Evolutionary conservation across 2,329 filamentous ascomycete genomes (phyloP), one percentile per base, ranked within the genome.

Genomic region (Hymenoscyphus fraxineus): DNA sequence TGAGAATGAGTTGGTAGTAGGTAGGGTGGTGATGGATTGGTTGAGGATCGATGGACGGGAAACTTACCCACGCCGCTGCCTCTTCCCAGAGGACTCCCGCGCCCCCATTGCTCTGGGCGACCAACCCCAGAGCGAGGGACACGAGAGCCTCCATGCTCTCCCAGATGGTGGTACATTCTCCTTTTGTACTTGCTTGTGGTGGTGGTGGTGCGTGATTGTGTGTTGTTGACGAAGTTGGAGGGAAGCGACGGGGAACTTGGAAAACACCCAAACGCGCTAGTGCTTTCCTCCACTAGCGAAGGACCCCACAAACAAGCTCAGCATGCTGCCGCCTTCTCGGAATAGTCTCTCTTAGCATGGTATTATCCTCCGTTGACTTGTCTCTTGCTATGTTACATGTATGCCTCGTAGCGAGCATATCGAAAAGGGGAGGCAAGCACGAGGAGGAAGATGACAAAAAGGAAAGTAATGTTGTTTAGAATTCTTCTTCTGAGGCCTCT

Each of bases 181-280:
- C 35, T 9, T 35, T 6, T 35, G 35, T 10, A 35, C 9, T 35
- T 35, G 6, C 6, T 35, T 35, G 35, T 51, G 44, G 12, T 51
- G 44, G 19, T 22, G 7, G 44, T 51, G 44, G 12, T 6, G 44
- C 9, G 9, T 6, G 19, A 19, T 22, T 51, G 44, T 12, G 22
- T n/a, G 27, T 51, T 5, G 44, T 10, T 22, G 44, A 51, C 22
- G 44, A 19, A 3, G 44, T 10, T 22, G 19, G 12, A n/a, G 44
- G 44, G 19, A 51, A 51, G 44, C 35, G n/a, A 22, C n/a, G 19
- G 44, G 44, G n/a, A 7, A 51, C n/a, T 51, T 51, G n/a, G 44
- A 51, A 22, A 51, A 51, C 44, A 51, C 19, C n/a, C n/a, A n/a
- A 51, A 51, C 44, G 44, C 44, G 44, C 44, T 51, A 51, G 44